Evolutionary conservation across 2,329 filamentous ascomycete genomes (phyloP).

Genomic region (Ophiocordyceps camponoti-floridani): DNA sequence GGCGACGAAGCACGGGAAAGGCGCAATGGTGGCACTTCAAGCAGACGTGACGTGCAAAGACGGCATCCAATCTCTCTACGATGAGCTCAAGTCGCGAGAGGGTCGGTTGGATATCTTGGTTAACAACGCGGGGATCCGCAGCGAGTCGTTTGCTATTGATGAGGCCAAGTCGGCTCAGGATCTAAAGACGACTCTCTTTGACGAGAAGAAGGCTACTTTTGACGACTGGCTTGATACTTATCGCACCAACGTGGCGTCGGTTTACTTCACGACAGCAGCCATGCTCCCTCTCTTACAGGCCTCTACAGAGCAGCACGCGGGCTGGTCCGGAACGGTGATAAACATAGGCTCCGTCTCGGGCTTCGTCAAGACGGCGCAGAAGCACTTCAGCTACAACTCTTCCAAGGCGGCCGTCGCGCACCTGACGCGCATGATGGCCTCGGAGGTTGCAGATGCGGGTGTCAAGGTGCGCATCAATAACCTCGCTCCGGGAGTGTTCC

Average conservation of each 20-base stretch:
- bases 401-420: conserved; percentile 48
- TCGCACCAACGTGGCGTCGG: conserved; percentile 56
- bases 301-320: conserved; percentile 19
- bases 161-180: conserved; percentile 29
- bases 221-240: conserved; percentile 59
- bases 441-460: conserved; percentile 37
- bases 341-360: conserved; percentile 52
- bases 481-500: conserved; percentile 54
- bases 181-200: conserved; percentile 47
- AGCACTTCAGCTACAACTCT: conserved; percentile 48
- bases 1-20: conserved; percentile 36
- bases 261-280: conserved; percentile 46
- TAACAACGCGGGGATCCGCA: conserved; percentile 47
- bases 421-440: conserved; percentile 43
- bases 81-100: conserved; percentile 35
- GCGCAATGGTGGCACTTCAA: conserved; percentile 38
- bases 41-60: conserved; percentile 46
- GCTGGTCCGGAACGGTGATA: conserved; percentile 41
- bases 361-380: conserved; percentile 41
- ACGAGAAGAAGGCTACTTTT: conserved; percentile 34
- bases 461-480: conserved; percentile 52
- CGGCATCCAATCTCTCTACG: conserved; percentile 25
- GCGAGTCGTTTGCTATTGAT: conserved; percentile 32
- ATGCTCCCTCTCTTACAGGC: conserved; percentile 44
- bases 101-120: conserved; percentile 44